Evolutionary conservation across 2,329 filamentous ascomycete genomes (phyloP).

Genomic region (Penicillium vulpinum): DNA sequence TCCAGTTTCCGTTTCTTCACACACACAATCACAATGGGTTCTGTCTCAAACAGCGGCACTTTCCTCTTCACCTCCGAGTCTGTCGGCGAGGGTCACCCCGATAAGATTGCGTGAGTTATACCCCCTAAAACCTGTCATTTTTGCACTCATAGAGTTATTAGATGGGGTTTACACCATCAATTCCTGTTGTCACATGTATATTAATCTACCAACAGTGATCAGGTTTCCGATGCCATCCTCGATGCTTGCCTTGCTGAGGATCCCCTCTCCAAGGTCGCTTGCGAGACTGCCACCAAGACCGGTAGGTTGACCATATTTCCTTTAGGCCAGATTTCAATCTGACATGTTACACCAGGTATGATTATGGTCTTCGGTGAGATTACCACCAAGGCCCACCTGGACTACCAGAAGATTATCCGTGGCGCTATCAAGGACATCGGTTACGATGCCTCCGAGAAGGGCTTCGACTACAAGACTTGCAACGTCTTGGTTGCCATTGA

Average conservation of each 20-base stretch:
- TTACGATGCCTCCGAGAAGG: constrained; percentile 95
- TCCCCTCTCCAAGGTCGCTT: constrained; percentile 96
- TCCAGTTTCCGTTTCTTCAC: constrained; percentile 21
- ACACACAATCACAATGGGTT: constrained; percentile 58
- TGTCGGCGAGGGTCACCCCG: constrained; percentile 86
- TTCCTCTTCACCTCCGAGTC: constrained; percentile 92
- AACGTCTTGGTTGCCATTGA: constrained; percentile 98
- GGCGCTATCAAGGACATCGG: constrained; percentile 96
- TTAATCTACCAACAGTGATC: constrained; percentile 60
- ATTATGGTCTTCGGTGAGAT: constrained; percentile 99
- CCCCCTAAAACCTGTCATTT: constrained; percentile 4
- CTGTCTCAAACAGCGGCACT: constrained; percentile 60
- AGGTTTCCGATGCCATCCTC: constrained; percentile 97
- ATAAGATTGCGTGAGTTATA: constrained; percentile 77
- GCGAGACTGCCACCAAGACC: constrained; percentile 99
- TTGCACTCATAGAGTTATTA: background rate
- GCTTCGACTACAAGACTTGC: constrained; percentile 99
- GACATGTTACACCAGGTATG: constrained; percentile 57
- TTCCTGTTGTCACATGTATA: constrained; percentile 7
- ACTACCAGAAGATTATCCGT: constrained; percentile 98
- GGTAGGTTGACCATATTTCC: constrained; percentile 54
- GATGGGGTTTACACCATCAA: background rate
- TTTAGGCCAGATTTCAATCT: constrained; percentile 15
- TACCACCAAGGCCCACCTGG: constrained; percentile 89
- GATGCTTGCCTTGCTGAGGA: constrained; percentile 95